Evolutionary conservation across 2,329 filamentous ascomycete species (phyloP), one percentile per base, ranked within the genome.

Genomic region (Sphaerostilbella broomeana): DNA sequence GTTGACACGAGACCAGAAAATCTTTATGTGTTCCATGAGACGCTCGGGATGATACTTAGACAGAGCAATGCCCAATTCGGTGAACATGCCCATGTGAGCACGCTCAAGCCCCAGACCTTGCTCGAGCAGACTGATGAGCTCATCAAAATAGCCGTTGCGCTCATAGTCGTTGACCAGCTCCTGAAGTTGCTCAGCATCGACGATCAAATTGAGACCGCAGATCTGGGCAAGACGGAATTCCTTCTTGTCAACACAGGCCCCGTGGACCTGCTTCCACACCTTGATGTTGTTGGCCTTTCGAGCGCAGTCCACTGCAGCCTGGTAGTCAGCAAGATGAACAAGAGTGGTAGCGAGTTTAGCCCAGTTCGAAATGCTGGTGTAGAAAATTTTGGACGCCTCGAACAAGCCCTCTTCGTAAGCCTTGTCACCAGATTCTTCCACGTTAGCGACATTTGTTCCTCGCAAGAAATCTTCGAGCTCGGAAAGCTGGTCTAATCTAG

Each of bases 281-380:
- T 94, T 95, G 66, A 95, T 89, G 65, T 87, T 97, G 73, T 97
- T 98, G 54, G 92, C 92, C 70, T 98, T 97, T 61, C 92, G 86
- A 18, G 94, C 92, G 57, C 88, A 95, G 62, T 98, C 92, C 28
- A 98, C 92, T 31, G 92, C 92, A 52, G 87, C 87, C 65, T 98
- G 94, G 70, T 98, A 97, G 53, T 98, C 92, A 49, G 82, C 84
- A 6, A 98, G 79, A 62, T 97, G 88, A n/a, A 98, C 92, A 45
- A 97, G 77, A 9, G 92, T 98, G 9, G 92, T 97, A 11, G 92
- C 89, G 54, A 98, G 81, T 73, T 98, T 98, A 40, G 90, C 90
- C 92, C 92, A 98, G 76, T 98, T 98, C 39, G 92, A 98, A 60
- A 98, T 94, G 69, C 86, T 97, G 40, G 80, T 87, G 70, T 81